Evolutionary conservation across 1,139 yeast genomes (phyloP).

Genomic region (Lodderomyces parapsilosis): DNA sequence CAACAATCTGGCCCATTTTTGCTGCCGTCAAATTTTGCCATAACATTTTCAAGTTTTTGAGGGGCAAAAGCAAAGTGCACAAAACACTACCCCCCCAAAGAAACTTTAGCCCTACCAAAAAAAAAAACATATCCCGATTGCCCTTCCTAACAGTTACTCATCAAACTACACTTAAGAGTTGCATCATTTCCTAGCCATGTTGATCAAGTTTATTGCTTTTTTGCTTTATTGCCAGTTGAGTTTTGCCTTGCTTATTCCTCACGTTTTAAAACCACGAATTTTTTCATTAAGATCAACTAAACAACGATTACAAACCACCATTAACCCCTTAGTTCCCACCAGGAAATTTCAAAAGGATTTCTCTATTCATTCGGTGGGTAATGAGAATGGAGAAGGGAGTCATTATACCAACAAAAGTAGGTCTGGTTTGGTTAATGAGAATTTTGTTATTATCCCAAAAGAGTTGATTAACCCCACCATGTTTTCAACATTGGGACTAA

Average conservation of each 20-base stretch:
- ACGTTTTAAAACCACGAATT: constrained; percentile 9
- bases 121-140: not conserved
- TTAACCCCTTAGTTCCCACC: constrained; percentile 11
- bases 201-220: not conserved
- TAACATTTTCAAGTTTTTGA: not conserved
- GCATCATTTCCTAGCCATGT: not conserved
- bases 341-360: constrained; percentile 2
- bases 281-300: constrained; percentile 13
- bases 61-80: constrained; percentile 1
- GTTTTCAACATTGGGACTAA: constrained; percentile 22
- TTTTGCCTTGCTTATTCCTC: not conserved
- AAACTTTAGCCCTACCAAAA: not conserved
- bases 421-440: constrained; percentile 6
- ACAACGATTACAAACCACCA: constrained; percentile 10
- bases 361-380: not conserved
- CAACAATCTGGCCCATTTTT: no score
- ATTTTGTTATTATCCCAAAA: constrained; percentile 23
- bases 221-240: constrained; percentile 1
- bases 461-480: constrained; percentile 20
- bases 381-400: not conserved
- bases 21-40: no score
- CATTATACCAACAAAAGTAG: not conserved
- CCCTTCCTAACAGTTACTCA: not conserved
- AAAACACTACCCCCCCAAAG: constrained; percentile 3
- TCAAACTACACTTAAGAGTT: not conserved